Evolutionary conservation across 2,329 filamentous ascomycete species (phyloP), one percentile per base, ranked within the genome.

Genomic region (Fusarium temperatum): DNA sequence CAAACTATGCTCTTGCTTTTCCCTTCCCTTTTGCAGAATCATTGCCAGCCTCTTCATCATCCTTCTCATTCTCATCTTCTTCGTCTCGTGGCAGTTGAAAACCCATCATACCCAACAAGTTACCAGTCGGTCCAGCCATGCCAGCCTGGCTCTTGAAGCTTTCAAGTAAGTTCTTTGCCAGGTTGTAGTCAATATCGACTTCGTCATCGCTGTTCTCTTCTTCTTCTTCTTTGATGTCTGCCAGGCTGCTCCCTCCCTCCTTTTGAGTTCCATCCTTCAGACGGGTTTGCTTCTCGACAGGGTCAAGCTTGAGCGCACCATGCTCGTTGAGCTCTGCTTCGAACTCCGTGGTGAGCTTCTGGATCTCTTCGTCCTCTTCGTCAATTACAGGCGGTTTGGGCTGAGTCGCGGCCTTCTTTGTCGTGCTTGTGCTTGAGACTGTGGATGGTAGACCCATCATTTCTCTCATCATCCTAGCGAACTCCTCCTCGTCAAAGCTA

Each of bases 121-220:
- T 98, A 2, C 95, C 91, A 5, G 93, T 93, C 2, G 96, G 96
- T 0, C 96, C 96, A 38, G 94, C 87, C 85, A 93, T 89, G 18
- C 96, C 96, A 24, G 87, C 94, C 81, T 98, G 96, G 22, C 93
- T 92, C 80, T 97, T 97, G 83, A 99, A 95, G 77, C 94, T 96
- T 81, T 98, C 94, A 3, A 99, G 86, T 62, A 99, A 86, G 78
- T 98, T 98, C 81, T 93, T 94, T 24, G 94, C 95, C 30, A 99
- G 86, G 70, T 96, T 96, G 75, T 95, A 93, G 80, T 98, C 94
- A 35, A 96, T 90, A 72, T 95, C 87, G 9, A 96, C 88, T 60
- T 92, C 90, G 1, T 89, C 87, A 15, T 89, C 83, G 6, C 82
- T 83, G 15, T 85, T 85, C 14, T 88, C 86, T 6, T 87, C 66